These are phyloP conservation scores for Groenewaldozyma sp. DNA, from an alignment of 1,139 yeast genomes.

Conservation along the genomic window DNA sequence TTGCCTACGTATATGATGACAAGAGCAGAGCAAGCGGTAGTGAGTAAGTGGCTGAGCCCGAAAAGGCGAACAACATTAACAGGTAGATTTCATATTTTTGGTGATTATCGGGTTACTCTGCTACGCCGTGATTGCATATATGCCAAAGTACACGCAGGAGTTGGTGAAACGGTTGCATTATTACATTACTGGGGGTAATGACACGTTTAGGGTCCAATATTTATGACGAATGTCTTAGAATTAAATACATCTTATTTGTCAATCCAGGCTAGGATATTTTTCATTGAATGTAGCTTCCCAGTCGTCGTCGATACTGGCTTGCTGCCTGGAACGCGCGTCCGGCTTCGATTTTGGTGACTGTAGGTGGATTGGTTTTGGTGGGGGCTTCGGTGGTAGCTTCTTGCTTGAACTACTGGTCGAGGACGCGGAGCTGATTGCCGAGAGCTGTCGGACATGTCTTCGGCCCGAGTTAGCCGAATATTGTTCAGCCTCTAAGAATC, in stretches of 20 bases:
- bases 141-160: constrained; percentile 20
- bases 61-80: background rate
- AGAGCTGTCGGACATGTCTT: constrained; percentile 19
- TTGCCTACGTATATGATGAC: constrained; percentile 23
- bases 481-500: background rate
- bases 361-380: constrained; percentile 49
- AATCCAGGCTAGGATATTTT: constrained; percentile 25
- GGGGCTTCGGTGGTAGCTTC: constrained; percentile 39
- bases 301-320: constrained; percentile 18
- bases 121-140: constrained; percentile 18
- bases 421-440: constrained; percentile 18
- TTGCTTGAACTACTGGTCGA: constrained; percentile 12
- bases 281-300: constrained; percentile 25
- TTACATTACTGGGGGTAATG: constrained; percentile 19
- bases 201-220: constrained; percentile 4
- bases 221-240: background rate
- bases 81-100: constrained; percentile 6
- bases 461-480: background rate
- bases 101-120: constrained; percentile 5
- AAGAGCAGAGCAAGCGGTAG: constrained; percentile 13
- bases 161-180: constrained; percentile 20
- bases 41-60: constrained; percentile 16
- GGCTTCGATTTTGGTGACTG: constrained; percentile 25
- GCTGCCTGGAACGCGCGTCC: no score
- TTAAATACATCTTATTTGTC: background rate